These are phyloP conservation scores for Suhomyces bolitotheri DNA, from an alignment of 1,139 yeast genomes.

Conservation along the genomic window DNA sequence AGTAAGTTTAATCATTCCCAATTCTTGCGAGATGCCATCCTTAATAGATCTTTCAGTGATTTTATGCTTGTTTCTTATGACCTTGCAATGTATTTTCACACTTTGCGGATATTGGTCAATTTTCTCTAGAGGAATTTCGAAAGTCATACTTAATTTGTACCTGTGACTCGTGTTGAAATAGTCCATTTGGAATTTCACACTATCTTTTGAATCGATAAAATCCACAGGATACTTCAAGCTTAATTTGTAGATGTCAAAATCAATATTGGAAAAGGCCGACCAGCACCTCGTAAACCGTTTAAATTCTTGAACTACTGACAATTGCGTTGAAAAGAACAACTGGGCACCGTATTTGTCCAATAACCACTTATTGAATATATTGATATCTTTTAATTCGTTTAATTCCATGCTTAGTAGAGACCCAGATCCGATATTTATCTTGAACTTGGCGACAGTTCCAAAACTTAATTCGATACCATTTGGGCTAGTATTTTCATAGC, in stretches of 20 bases:
- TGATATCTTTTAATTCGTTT: background rate
- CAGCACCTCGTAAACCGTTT: conserved; percentile 22
- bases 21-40: conserved; percentile 4
- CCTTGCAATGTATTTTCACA: background rate
- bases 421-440: background rate
- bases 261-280: conserved; percentile 24
- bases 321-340: conserved; percentile 1
- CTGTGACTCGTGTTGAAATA: conserved; percentile 17
- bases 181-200: conserved; percentile 15
- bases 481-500: conserved; percentile 16
- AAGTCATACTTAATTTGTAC: conserved; percentile 15
- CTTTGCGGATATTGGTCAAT: conserved; percentile 11
- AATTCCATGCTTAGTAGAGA: background rate
- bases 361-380: conserved; percentile 9
- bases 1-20: conserved; percentile 1
- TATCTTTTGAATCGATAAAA: conserved; percentile 10
- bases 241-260: conserved; percentile 29
- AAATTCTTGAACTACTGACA: conserved; percentile 16
- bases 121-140: conserved; percentile 9
- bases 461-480: conserved; percentile 18
- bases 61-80: conserved; percentile 1
- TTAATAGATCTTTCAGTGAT: background rate
- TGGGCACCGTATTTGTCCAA: conserved; percentile 4
- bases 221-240: conserved; percentile 31
- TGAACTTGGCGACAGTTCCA: conserved; percentile 12